phyloP scores from a whole-genome alignment of 352 stramenopile species.

The Pythium utonaiense region DNA sequence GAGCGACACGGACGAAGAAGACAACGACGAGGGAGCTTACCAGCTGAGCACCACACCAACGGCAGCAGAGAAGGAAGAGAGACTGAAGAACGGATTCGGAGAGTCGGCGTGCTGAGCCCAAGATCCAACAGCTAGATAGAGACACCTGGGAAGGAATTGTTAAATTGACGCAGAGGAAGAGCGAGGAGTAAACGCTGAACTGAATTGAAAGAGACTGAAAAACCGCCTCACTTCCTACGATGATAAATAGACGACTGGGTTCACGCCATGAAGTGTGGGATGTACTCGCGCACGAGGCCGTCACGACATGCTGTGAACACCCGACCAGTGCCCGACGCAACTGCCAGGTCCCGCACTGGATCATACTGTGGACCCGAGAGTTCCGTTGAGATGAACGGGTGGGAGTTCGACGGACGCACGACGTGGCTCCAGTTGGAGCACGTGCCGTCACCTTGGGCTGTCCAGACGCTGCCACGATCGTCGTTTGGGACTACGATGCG shows the following conservation, averaged over 20 bases:
- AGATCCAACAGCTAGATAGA: neutral
- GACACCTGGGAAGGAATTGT: no score
- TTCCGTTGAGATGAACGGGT: conserved; percentile 31
- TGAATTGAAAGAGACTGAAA: no score
- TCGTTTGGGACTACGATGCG: conserved; percentile 24
- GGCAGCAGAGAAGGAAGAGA: neutral
- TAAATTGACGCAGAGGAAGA: no score
- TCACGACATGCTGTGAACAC: conserved; percentile 62
- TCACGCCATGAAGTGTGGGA: conserved; percentile 34
- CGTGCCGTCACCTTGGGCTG: conserved; percentile 50
- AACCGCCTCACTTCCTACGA: neutral
- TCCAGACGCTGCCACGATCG: conserved; percentile 36
- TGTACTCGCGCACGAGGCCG: conserved; percentile 62
- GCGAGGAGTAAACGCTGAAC: no score
- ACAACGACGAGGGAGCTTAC: neutral
- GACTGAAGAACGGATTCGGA: neutral
- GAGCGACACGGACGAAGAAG: neutral
- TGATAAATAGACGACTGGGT: conserved; percentile 5
- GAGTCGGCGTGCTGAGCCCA: neutral
- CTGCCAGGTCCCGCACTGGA: conserved; percentile 48
- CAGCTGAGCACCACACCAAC: neutral
- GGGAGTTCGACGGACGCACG: neutral
- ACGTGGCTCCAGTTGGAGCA: conserved; percentile 54
- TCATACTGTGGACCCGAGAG: conserved; percentile 68
- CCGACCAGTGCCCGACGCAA: conserved; percentile 31